Evolutionary conservation across 108 stramenopile species (phyloP).

Genomic region (Skeletonema costatum): DNA sequence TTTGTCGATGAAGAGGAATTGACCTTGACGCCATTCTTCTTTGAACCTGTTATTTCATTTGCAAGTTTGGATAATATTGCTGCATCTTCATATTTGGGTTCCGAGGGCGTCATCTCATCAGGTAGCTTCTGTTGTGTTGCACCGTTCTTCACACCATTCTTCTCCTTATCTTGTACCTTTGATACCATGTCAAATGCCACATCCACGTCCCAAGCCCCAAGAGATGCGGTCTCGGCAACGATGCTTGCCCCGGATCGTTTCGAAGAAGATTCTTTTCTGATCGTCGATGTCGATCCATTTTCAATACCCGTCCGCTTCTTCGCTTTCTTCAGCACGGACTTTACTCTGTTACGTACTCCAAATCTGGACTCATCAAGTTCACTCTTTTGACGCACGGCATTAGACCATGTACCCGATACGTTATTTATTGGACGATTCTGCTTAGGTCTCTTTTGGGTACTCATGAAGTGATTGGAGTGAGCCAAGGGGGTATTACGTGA

Average conservation of each 20-base stretch:
- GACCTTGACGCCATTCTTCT: conserved; percentile 7
- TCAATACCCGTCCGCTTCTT: conserved; percentile 76
- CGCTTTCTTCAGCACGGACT: conserved; percentile 71
- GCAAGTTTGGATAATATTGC: conserved; percentile 16
- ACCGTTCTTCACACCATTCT: background rate
- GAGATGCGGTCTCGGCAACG: conserved; percentile 64
- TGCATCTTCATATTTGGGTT: conserved; percentile 12
- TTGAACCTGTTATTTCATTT: background rate
- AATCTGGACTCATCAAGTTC: conserved; percentile 48
- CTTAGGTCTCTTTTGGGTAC: conserved; percentile 11
- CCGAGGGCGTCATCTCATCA: conserved; percentile 4
- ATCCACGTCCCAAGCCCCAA: conserved; percentile 60
- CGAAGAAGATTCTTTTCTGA: background rate
- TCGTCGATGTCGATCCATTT: conserved; percentile 38
- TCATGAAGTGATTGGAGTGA: conserved; percentile 11
- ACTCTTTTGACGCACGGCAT: conserved; percentile 37
- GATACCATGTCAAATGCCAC: conserved; percentile 20
- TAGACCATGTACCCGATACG: conserved; percentile 24
- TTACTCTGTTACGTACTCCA: conserved; percentile 70
- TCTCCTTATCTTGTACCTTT: background rate
- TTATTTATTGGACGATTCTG: background rate
- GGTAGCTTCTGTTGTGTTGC: background rate
- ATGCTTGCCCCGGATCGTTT: conserved; percentile 31
- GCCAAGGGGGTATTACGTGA: background rate
- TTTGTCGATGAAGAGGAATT: background rate